Evolutionary conservation across 768 basidiomycete genomes (phyloP).

Genomic region (Tulasnella sp.): DNA sequence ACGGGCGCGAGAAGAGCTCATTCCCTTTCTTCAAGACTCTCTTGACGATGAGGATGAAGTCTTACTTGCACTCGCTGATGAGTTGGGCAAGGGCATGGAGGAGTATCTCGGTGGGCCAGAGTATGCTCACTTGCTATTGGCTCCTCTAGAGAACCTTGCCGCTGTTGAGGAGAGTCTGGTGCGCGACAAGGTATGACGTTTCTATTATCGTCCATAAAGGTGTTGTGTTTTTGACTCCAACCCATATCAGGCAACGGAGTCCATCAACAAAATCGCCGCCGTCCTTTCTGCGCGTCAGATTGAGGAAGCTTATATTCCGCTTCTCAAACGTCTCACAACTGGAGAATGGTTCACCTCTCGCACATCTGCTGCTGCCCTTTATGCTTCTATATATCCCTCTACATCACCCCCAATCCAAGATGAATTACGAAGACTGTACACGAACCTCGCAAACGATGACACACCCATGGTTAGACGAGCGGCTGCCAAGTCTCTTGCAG

Average conservation of each 20-base stretch:
- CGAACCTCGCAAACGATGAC: conserved; percentile 75
- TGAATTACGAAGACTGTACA: conserved; percentile 76
- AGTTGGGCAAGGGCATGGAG: conserved; percentile 81
- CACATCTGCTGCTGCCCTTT: conserved; percentile 89
- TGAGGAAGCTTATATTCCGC: conserved; percentile 83
- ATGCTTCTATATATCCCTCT: conserved; percentile 76
- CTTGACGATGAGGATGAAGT: conserved; percentile 99
- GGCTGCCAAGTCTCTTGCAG: conserved; percentile 91
- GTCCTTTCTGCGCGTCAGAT: conserved; percentile 66
- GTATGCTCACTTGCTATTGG: conserved; percentile 74
- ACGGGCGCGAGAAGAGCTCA: conserved; percentile 87
- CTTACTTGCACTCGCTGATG: conserved; percentile 86
- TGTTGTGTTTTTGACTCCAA: neutral
- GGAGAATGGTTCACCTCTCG: conserved; percentile 99
- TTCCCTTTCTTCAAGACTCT: conserved; percentile 97
- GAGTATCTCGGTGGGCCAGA: conserved; percentile 89
- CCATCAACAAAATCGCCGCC: conserved; percentile 76
- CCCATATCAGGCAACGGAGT: conserved; percentile 70
- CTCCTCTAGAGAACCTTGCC: conserved; percentile 87
- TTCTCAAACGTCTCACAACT: conserved; percentile 73
- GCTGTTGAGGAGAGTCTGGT: conserved; percentile 97
- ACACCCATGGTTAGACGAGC: conserved; percentile 98
- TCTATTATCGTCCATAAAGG: neutral
- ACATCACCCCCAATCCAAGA: conserved; percentile 63
- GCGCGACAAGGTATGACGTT: conserved; percentile 69